phyloP scores from a whole-genome alignment of 176 grass and related monocot genomes.

The Oryza brachyantha region DNA sequence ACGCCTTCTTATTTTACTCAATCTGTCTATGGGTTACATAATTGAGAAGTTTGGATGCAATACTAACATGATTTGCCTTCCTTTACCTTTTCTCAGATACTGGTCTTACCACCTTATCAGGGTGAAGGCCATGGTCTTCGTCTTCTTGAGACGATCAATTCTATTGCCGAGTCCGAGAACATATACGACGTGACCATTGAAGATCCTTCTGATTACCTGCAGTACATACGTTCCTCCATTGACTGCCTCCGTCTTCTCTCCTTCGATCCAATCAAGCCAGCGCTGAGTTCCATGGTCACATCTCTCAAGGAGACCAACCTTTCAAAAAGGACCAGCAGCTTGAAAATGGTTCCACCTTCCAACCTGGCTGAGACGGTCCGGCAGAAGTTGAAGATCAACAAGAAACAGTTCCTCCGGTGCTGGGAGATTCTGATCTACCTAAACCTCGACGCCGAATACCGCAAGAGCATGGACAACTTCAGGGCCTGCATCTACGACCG shows the following conservation, averaged over 20 bases:
- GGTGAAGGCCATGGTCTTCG: conserved; percentile 66
- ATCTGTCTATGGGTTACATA: neutral
- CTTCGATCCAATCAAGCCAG: conserved; percentile 61
- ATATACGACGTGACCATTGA: conserved; percentile 78
- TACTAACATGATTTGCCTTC: conserved; percentile 18
- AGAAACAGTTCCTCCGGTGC: conserved; percentile 75
- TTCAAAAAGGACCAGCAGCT: conserved; percentile 52
- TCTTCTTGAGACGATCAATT: conserved; percentile 86
- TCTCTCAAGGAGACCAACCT: conserved; percentile 68
- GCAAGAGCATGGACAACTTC: conserved; percentile 68
- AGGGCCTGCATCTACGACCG: conserved; percentile 71
- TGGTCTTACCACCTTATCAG: conserved; percentile 85
- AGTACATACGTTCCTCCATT: conserved; percentile 73
- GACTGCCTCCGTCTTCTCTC: conserved; percentile 66
- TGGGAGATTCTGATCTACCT: conserved; percentile 88
- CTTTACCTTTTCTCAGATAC: conserved; percentile 55
- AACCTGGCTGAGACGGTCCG: conserved; percentile 49
- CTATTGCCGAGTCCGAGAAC: conserved; percentile 66
- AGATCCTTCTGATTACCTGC: conserved; percentile 91
- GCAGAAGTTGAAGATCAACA: conserved; percentile 80
- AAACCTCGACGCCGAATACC: conserved; percentile 53
- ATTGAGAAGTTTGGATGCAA: neutral
- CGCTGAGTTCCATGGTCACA: conserved; percentile 34
- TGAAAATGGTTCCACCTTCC: conserved; percentile 41
- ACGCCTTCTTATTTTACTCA: conserved; percentile 17